Evolutionary conservation across 2,329 filamentous ascomycete genomes (phyloP).

Genomic region (Beauveria varroae): DNA sequence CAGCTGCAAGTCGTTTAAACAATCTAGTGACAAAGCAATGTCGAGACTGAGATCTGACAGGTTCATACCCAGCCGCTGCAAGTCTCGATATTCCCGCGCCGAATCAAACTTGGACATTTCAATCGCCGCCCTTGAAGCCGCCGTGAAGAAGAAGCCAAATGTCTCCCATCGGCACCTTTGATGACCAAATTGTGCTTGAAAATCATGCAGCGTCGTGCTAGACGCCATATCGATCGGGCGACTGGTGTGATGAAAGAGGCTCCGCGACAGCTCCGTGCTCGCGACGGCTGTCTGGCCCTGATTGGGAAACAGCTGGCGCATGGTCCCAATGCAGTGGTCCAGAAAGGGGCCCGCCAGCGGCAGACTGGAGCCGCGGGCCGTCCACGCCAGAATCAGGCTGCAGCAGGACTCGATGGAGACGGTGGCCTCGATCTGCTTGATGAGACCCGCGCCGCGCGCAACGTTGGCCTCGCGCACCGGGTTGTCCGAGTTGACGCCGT

Average conservation of each 20-base stretch:
- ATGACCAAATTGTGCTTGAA: slow-evolving; percentile 13
- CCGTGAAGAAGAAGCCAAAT: slow-evolving; percentile 18
- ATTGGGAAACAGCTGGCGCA: slow-evolving; percentile 6
- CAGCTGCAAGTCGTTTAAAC: slow-evolving; percentile 36
- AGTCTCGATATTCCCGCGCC: slow-evolving; percentile 12
- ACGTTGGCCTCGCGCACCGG: slow-evolving; percentile 8
- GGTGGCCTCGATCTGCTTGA: slow-evolving; percentile 9
- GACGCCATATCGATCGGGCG: slow-evolving; percentile 7
- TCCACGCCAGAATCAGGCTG: slow-evolving; percentile 8
- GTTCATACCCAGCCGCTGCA: slow-evolving; percentile 16
- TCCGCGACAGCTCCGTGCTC: neutral
- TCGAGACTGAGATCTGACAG: slow-evolving; percentile 19
- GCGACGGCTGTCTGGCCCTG: neutral
- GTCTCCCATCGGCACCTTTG: slow-evolving; percentile 19
- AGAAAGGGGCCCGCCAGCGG: slow-evolving; percentile 11
- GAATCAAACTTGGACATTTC: slow-evolving; percentile 15
- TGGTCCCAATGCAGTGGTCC: slow-evolving; percentile 4
- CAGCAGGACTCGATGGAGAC: slow-evolving; percentile 9
- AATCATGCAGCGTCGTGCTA: slow-evolving; percentile 9
- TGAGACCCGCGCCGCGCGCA: slow-evolving; percentile 1
- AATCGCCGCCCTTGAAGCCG: slow-evolving; percentile 18
- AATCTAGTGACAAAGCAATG: slow-evolving; percentile 19
- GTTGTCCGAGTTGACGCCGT: neutral
- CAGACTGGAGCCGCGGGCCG: slow-evolving; percentile 7
- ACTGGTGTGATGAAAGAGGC: slow-evolving; percentile 14